Percentiles rank a stretch among this genome's conserved stretches.
Conservation (phyloP, 768 basidiomycete genomes). For the Phaeotremella fagi region DNA sequence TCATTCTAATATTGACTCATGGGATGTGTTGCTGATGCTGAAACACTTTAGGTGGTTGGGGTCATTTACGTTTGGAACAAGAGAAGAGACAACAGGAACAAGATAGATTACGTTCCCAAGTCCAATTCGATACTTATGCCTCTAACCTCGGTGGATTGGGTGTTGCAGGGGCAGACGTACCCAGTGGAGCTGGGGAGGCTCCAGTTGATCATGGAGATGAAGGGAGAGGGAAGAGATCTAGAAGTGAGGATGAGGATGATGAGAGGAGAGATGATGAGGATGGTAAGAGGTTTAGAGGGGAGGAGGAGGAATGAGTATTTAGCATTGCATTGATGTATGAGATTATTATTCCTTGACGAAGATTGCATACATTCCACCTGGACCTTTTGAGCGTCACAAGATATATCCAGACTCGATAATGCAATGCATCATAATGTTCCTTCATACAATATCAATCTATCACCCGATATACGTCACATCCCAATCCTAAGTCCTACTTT, state of each 20-base stretch:
- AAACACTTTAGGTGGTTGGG: conserved; percentile 37
- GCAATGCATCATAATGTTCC: background rate
- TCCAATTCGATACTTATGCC: conserved; percentile 45
- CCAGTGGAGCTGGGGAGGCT: conserved; percentile 26
- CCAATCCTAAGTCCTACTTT: conserved; percentile 50
- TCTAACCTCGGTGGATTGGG: conserved; percentile 26
- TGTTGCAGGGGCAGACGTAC: conserved; percentile 38
- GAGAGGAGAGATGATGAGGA: conserved; percentile 31
- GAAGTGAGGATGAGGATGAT: conserved; percentile 39
- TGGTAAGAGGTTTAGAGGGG: conserved; percentile 32
- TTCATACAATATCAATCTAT: background rate
- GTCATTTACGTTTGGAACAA: conserved; percentile 38
- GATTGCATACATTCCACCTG: background rate
- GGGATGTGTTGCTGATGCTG: conserved; percentile 5
- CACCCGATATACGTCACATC: background rate
- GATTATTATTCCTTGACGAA: background rate
- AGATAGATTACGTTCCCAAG: conserved; percentile 31
- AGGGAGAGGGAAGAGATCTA: conserved; percentile 29
- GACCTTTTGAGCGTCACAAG: no score
- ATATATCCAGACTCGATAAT: background rate
- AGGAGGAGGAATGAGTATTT: conserved; percentile 31
- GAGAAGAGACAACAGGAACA: conserved; percentile 36
- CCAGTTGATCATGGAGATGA: background rate
- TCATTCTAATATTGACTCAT: no score
- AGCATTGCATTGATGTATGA: background rate